phyloP scores from a whole-genome alignment of 371 early-diverging fungal genomes.

The Mucor lusitanicus region DNA sequence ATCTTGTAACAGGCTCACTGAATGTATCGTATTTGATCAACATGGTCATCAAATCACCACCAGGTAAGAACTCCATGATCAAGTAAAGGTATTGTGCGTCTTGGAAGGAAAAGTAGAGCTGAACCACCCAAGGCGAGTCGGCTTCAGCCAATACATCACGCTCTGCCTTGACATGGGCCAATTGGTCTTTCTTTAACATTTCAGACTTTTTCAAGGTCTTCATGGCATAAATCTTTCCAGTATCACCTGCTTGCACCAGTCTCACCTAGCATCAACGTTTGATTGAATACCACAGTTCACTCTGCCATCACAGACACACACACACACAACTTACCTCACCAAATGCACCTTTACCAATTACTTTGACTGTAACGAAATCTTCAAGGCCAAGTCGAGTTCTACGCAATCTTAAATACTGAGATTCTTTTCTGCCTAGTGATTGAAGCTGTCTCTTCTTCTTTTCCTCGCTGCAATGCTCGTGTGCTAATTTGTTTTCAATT shows the following conservation, averaged over 20 bases:
- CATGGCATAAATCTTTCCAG: conserved; percentile 98
- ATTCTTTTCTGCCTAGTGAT: conserved; percentile 87
- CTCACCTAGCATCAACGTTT: conserved; percentile 63
- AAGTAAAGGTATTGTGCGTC: conserved; percentile 92
- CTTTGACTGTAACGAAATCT: conserved; percentile 96
- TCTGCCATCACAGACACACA: background rate
- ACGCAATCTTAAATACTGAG: conserved; percentile 89
- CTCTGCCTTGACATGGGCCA: conserved; percentile 97
- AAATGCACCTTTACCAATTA: conserved; percentile 99
- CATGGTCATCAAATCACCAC: conserved; percentile 98
- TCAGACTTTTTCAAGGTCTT: conserved; percentile 94
- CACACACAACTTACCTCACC: conserved; percentile 91
- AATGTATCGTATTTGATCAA: conserved; percentile 96
- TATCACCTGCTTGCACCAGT: conserved; percentile 93
- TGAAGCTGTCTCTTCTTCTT: conserved; percentile 82
- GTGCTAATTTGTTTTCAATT: conserved; percentile 72
- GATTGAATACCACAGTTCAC: background rate
- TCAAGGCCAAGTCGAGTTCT: conserved; percentile 90
- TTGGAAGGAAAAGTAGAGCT: conserved; percentile 95
- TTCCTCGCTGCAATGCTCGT: conserved; percentile 84
- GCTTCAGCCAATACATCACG: conserved; percentile 97
- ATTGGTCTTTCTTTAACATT: conserved; percentile 97
- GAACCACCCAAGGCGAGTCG: conserved; percentile 98
- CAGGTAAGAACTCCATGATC: conserved; percentile 98
- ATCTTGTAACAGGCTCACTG: conserved; percentile 94